These are phyloP conservation scores for Dillenia suffruticosa DNA, from an alignment of 164 flowering plant species.

Conservation along the genomic window DNA sequence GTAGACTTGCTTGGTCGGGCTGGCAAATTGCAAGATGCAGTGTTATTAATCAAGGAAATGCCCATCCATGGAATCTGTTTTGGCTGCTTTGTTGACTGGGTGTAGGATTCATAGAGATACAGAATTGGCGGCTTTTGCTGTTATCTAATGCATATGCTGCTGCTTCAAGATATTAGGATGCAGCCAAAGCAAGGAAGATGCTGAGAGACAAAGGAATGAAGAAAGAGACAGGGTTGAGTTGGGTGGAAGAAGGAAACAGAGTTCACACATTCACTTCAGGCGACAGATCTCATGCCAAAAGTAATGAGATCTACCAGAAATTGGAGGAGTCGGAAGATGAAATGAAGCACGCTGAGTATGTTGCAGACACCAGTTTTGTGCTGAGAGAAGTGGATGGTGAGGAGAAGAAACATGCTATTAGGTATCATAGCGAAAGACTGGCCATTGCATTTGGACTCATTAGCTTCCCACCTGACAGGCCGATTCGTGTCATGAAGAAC, in stretches of 20 bases:
- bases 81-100: slow-evolving; percentile 91
- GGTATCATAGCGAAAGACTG: slow-evolving; percentile 86
- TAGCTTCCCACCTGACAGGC: slow-evolving; percentile 57
- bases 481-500: slow-evolving; percentile 90
- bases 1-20: slow-evolving; percentile 89
- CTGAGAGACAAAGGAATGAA: slow-evolving; percentile 74
- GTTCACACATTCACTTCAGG: slow-evolving; percentile 81
- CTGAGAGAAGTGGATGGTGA: slow-evolving; percentile 53
- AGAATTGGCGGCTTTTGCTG: slow-evolving; percentile 71
- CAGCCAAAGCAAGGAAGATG: slow-evolving; percentile 79
- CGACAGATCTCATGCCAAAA: slow-evolving; percentile 51
- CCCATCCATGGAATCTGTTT: slow-evolving; percentile 81
- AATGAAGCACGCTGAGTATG: slow-evolving; percentile 76
- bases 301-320: slow-evolving; percentile 58
- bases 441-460: slow-evolving; percentile 89
- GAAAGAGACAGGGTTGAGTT: slow-evolving; percentile 94
- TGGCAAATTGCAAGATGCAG: slow-evolving; percentile 71
- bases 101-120: slow-evolving; percentile 70
- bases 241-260: slow-evolving; percentile 89
- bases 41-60: slow-evolving; percentile 54
- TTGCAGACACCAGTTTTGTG: slow-evolving; percentile 72
- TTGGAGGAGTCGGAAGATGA: slow-evolving; percentile 62
- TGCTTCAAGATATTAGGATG: slow-evolving; percentile 77
- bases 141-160: slow-evolving; percentile 87
- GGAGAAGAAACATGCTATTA: slow-evolving; percentile 60